Conservation (phyloP, 2,329 filamentous ascomycete species). For the Sporothrix globosa region DNA sequence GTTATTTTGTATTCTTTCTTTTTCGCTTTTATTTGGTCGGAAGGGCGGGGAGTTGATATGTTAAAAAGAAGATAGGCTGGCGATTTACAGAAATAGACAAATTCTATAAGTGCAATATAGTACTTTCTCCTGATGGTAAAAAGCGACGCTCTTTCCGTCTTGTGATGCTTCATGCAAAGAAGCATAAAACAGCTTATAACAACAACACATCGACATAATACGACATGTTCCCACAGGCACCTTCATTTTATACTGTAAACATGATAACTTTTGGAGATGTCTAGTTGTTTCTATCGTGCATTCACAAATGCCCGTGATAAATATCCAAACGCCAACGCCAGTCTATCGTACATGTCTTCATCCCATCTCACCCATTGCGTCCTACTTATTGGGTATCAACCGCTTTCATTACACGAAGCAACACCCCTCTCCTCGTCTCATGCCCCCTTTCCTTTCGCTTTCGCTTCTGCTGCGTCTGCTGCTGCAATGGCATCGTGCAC, state of each 20-base stretch:
- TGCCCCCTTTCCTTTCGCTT: neutral
- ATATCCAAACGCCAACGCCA: constrained; percentile 2
- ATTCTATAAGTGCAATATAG: neutral
- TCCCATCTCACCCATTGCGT: too few species aligned
- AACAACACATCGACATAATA: neutral
- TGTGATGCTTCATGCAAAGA: neutral
- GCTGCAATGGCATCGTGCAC: constrained; percentile 57
- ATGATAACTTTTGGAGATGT: constrained; percentile 15
- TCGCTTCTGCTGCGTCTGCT: constrained; percentile 6
- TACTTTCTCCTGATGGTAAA: too few species aligned
- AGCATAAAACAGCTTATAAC: neutral
- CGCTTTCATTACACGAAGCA: neutral
- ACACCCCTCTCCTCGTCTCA: neutral
- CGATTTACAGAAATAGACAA: constrained; percentile 7
- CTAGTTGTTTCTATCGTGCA: neutral
- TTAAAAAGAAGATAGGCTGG: constrained; percentile 17
- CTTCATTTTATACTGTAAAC: neutral
- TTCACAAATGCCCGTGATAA: neutral
- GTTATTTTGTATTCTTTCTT: constrained; percentile 21
- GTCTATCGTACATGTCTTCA: neutral
- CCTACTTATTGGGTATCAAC: neutral
- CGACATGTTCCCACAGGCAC: too few species aligned
- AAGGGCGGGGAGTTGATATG: neutral
- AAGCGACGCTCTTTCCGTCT: neutral
- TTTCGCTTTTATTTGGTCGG: neutral